phyloP scores from a whole-genome alignment of 2,329 filamentous ascomycete species.

The Stachybotrys chartarum region DNA sequence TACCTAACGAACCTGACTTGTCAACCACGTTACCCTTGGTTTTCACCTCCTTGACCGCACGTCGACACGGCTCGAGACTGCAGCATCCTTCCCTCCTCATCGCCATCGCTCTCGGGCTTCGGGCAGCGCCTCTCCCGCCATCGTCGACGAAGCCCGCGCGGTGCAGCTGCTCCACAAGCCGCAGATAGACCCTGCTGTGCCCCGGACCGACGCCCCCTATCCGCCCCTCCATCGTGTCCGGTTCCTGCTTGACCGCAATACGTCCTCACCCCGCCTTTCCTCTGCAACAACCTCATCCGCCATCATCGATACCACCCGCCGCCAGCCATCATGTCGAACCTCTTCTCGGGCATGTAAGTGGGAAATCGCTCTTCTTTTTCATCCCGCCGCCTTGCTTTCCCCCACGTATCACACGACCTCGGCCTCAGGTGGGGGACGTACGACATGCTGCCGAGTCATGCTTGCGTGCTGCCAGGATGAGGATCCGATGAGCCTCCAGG shows the following conservation, averaged over 20 bases:
- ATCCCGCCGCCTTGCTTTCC: background rate
- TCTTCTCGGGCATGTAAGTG: constrained; percentile 57
- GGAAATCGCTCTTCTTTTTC: background rate
- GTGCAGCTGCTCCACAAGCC: background rate
- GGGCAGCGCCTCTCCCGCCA: background rate
- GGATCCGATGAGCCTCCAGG: too few species aligned
- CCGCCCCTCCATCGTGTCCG: background rate
- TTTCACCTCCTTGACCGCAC: background rate
- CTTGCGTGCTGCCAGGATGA: too few species aligned
- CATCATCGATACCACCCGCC: background rate
- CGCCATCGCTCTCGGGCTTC: background rate
- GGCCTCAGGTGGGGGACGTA: background rate
- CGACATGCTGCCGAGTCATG: too few species aligned
- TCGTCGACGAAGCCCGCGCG: background rate
- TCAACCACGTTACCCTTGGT: too few species aligned
- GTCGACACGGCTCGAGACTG: background rate
- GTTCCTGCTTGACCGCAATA: background rate
- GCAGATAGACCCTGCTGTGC: background rate
- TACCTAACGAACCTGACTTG: too few species aligned
- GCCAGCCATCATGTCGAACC: constrained; percentile 44
- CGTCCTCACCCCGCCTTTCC: background rate
- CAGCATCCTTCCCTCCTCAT: background rate
- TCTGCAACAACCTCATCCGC: background rate
- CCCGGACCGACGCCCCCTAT: background rate
- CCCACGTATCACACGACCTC: background rate